Conservation (phyloP, 441 rosid genomes). For the Pelargonium myrrhifolium region DNA sequence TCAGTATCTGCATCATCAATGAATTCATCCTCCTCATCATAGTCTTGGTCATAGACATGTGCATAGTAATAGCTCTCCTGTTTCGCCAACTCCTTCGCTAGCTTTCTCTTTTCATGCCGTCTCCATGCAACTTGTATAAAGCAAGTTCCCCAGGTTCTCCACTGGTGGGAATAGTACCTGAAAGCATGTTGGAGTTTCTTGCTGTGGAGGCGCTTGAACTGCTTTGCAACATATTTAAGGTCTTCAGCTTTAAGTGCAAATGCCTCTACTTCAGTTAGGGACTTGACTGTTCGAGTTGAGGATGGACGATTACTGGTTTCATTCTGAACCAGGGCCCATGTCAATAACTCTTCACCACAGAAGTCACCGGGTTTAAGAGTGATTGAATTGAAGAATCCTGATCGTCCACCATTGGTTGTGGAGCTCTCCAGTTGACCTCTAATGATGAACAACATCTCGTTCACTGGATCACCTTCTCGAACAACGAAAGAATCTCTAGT, state of each 20-base stretch:
- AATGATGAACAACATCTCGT: conserved; percentile 78
- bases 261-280: conserved; percentile 76
- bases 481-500: conserved; percentile 70
- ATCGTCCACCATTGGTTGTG: conserved; percentile 89
- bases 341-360: conserved; percentile 84
- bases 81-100: conserved; percentile 33
- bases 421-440: conserved; percentile 85
- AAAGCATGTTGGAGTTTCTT: conserved; percentile 85
- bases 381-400: conserved; percentile 81
- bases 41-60: conserved; percentile 23
- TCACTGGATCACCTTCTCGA: conserved; percentile 83
- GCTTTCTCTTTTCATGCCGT: conserved; percentile 55
- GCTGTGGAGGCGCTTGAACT: conserved; percentile 85
- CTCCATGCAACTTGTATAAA: conserved; percentile 91
- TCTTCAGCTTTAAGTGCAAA: conserved; percentile 88
- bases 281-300: conserved; percentile 80
- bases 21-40: conserved; percentile 18
- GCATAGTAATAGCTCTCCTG: conserved; percentile 33
- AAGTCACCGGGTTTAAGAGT: conserved; percentile 73
- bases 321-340: conserved; percentile 85
- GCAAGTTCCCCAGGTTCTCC: conserved; percentile 98
- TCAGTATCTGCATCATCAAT: conserved; percentile 18
- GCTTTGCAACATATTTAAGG: conserved; percentile 82
- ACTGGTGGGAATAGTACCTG: conserved; percentile 81
- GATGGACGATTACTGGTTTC: conserved; percentile 65